Evolutionary conservation across 2,329 filamentous ascomycete species (phyloP).

Genomic region (Orbilia quercus): DNA sequence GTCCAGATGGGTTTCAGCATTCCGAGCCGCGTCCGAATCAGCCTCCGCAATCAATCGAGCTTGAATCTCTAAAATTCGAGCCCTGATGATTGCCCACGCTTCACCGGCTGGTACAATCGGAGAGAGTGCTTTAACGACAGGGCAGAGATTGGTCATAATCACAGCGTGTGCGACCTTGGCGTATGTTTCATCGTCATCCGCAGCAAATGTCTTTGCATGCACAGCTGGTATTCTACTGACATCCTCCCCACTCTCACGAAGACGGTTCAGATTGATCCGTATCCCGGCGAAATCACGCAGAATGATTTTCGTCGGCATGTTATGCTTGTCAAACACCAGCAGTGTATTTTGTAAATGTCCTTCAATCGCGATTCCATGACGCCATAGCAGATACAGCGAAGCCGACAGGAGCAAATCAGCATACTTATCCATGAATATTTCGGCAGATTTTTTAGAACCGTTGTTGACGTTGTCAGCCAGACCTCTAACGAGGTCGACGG

Average conservation of each 20-base stretch:
- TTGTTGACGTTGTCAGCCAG: background rate
- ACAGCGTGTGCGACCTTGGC: constrained; percentile 20
- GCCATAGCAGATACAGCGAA: constrained; percentile 22
- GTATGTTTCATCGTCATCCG: constrained; percentile 32
- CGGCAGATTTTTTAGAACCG: background rate
- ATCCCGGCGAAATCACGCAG: constrained; percentile 36
- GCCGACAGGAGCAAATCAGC: constrained; percentile 29
- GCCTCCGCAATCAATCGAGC: background rate
- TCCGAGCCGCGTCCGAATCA: background rate
- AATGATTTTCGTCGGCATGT: constrained; percentile 12
- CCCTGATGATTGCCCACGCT: constrained; percentile 17
- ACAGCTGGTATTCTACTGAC: constrained; percentile 13
- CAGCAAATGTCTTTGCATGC: constrained; percentile 17
- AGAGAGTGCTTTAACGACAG: constrained; percentile 20
- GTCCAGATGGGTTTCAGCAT: constrained; percentile 15
- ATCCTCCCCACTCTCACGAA: constrained; percentile 27
- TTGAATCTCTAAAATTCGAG: constrained; percentile 2
- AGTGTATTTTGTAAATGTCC: constrained; percentile 39
- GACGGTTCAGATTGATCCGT: constrained; percentile 9
- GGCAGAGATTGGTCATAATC: constrained; percentile 17
- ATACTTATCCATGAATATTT: constrained; percentile 22
- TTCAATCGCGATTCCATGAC: constrained; percentile 30
- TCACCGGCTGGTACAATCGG: background rate
- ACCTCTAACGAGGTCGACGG: constrained; percentile 13
- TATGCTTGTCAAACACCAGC: constrained; percentile 7